A percentile compares a stretch with the other conserved stretches of the same genome.
Evolutionary conservation across 805 yeast genomes (phyloP).

Genomic region (Kazachstania psychrophila): DNA sequence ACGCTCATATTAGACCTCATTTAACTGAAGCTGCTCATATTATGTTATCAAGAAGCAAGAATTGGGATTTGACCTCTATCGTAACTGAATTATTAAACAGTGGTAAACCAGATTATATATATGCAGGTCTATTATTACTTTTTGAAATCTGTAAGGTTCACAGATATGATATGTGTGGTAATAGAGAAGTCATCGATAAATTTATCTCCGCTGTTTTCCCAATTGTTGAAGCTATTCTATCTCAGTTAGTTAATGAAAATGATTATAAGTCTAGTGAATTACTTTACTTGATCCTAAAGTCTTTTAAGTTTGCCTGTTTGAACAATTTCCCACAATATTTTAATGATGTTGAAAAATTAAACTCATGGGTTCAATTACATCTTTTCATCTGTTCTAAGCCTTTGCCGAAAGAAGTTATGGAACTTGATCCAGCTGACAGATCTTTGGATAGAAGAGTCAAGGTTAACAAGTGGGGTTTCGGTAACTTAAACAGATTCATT

Average conservation of each 20-base stretch:
- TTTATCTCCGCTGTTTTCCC: constrained; percentile 47
- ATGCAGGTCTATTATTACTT: constrained; percentile 49
- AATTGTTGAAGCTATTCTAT: constrained; percentile 44
- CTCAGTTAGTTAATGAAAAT: constrained; percentile 26
- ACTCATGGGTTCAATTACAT: constrained; percentile 60
- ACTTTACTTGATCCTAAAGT: constrained; percentile 54
- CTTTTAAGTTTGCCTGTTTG: constrained; percentile 54
- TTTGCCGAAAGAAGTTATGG: constrained; percentile 44
- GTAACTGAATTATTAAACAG: constrained; percentile 31
- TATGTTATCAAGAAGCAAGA: constrained; percentile 39
- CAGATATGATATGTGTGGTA: constrained; percentile 45
- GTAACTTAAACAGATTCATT: constrained; percentile 63
- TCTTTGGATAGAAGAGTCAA: constrained; percentile 45
- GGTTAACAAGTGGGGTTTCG: constrained; percentile 83
- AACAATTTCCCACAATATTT: constrained; percentile 50
- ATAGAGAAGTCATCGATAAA: constrained; percentile 39
- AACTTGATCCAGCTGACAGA: constrained; percentile 41
- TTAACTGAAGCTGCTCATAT: constrained; percentile 47
- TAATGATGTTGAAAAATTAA: constrained; percentile 31
- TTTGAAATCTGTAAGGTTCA: constrained; percentile 47
- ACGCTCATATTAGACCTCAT: constrained; percentile 43
- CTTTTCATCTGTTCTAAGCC: constrained; percentile 47
- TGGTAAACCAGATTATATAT: constrained; percentile 33
- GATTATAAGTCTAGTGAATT: constrained; percentile 35
- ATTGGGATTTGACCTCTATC: constrained; percentile 30